A percentile compares a stretch with the other conserved stretches of the same genome.
Evolutionary conservation across 495 filamentous ascomycete species (phyloP).

Genomic region (Daldinia decipiens): DNA sequence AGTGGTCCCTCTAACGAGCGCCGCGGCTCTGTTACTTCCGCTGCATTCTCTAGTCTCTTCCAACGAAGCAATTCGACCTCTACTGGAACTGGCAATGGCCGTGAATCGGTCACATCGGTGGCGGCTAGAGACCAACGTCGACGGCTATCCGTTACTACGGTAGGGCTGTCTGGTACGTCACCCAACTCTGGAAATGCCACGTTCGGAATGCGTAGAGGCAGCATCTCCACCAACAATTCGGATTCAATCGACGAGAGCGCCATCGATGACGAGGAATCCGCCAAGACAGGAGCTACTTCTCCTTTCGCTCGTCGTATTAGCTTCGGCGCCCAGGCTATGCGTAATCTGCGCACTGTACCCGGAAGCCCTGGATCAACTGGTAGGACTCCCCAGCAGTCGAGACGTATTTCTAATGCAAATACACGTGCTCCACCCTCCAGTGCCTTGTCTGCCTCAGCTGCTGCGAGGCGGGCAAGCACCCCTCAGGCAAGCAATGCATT

Average conservation of each 20-base stretch:
- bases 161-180: slow-evolving; percentile 82
- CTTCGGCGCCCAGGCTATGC: slow-evolving; percentile 87
- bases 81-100: slow-evolving; percentile 55
- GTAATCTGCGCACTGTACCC: slow-evolving; percentile 55
- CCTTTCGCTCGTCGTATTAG: slow-evolving; percentile 89
- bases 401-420: slow-evolving; percentile 41
- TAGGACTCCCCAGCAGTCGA: slow-evolving; percentile 52
- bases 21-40: slow-evolving; percentile 65
- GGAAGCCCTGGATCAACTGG: slow-evolving; percentile 62
- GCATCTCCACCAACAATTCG: slow-evolving; percentile 77
- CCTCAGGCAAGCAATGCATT: slow-evolving; percentile 65
- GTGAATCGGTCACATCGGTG: slow-evolving; percentile 73
- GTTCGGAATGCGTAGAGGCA: slow-evolving; percentile 71
- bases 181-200: slow-evolving; percentile 70
- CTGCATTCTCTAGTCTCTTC: slow-evolving; percentile 66
- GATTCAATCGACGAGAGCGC: slow-evolving; percentile 86
- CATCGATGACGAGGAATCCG: slow-evolving; percentile 79
- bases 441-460: slow-evolving; percentile 39
- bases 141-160: slow-evolving; percentile 85
- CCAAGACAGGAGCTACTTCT: slow-evolving; percentile 66
- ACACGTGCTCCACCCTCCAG: slow-evolving; percentile 30
- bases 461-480: slow-evolving; percentile 49
- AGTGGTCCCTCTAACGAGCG: slow-evolving; percentile 56
- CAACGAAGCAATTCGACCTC: slow-evolving; percentile 59
- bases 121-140: slow-evolving; percentile 79